These are phyloP conservation scores for Naganishia onofrii DNA, from an alignment of 768 basidiomycete genomes.

Conservation along the genomic window DNA sequence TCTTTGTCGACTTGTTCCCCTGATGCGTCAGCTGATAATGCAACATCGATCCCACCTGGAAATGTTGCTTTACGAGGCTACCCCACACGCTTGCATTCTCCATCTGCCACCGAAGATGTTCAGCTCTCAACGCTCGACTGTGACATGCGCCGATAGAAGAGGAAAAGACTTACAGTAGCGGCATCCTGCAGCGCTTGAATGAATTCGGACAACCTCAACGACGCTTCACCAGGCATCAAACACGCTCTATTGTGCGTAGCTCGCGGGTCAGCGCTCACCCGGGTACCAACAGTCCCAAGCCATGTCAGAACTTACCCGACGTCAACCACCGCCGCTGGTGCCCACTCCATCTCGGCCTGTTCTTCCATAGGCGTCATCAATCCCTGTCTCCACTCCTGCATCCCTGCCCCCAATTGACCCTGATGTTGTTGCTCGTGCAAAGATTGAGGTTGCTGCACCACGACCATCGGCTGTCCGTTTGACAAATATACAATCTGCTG, in stretches of 20 bases:
- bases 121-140: background rate
- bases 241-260: background rate
- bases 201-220: background rate
- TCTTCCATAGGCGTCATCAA: constrained; percentile 4
- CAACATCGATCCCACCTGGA: background rate
- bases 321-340: background rate
- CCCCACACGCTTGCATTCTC: background rate
- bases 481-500: constrained; percentile 7
- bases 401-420: background rate
- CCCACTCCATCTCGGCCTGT: background rate
- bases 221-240: constrained; percentile 11
- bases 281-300: background rate
- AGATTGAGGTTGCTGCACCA: background rate
- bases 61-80: background rate
- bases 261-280: background rate
- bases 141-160: background rate
- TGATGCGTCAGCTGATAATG: constrained; percentile 19
- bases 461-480: constrained; percentile 15
- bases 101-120: background rate
- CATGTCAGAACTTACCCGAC: constrained; percentile 3
- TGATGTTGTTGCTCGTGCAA: constrained; percentile 3
- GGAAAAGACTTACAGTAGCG: background rate
- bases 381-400: constrained; percentile 16
- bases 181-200: constrained; percentile 6
- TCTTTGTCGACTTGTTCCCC: constrained; percentile 15